A percentile compares a stretch with the other conserved stretches of the same genome.
phyloP scores from a whole-genome alignment of 164 flowering plant species.

The Taxillus chinensis region DNA sequence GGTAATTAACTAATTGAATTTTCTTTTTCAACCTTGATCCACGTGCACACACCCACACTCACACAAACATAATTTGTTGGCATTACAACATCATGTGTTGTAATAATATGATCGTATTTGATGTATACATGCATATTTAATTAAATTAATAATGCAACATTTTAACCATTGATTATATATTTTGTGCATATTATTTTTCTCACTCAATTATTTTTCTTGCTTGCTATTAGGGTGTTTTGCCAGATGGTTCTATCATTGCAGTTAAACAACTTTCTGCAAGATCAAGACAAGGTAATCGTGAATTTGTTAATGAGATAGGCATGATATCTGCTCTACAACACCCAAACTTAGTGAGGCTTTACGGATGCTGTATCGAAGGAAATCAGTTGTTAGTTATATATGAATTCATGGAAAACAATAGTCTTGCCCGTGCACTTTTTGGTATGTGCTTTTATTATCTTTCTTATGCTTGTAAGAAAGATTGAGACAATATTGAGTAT shows the following conservation, averaged over 20 bases:
- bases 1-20: constrained; percentile 23
- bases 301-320: constrained; percentile 58
- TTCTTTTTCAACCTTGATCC: neutral
- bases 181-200: too few species aligned
- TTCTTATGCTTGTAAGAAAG: neutral
- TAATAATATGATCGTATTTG: too few species aligned
- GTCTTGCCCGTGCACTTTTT: constrained; percentile 44
- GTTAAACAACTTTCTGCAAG: constrained; percentile 57
- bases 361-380: constrained; percentile 52
- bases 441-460: constrained; percentile 19
- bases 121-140: neutral
- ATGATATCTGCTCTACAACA: constrained; percentile 58
- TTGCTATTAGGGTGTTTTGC: constrained; percentile 25
- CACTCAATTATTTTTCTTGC: neutral
- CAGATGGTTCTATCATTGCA: constrained; percentile 48
- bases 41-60: too few species aligned
- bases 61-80: neutral
- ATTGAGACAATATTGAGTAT: neutral
- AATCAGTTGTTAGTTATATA: constrained; percentile 45
- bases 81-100: neutral
- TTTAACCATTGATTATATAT: too few species aligned
- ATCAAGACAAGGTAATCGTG: constrained; percentile 62
- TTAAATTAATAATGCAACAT: too few species aligned
- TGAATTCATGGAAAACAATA: constrained; percentile 54
- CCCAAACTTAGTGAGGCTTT: constrained; percentile 48